Evolutionary conservation across 108 stramenopile genomes (phyloP).

Genomic region (Seminavis robusta): DNA sequence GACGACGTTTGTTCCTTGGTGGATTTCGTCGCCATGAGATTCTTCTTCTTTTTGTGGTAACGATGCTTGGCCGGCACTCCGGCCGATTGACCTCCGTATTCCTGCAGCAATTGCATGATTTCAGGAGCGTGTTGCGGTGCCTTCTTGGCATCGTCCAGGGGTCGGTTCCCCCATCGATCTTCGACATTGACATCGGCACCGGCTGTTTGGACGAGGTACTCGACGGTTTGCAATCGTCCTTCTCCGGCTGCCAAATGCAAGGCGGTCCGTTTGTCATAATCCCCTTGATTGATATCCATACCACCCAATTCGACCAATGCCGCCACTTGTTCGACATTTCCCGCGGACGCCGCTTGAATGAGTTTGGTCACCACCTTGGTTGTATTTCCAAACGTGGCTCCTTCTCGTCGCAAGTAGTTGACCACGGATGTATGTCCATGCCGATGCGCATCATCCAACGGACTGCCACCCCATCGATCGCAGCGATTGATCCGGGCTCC

Average conservation of each 20-base stretch:
- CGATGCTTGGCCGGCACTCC: neutral
- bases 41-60: neutral
- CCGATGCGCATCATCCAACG: constrained; percentile 61
- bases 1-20: neutral
- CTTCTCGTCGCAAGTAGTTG: constrained; percentile 30
- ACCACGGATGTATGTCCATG: constrained; percentile 48
- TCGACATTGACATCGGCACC: constrained; percentile 60
- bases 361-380: constrained; percentile 31
- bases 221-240: constrained; percentile 44
- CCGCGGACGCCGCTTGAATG: constrained; percentile 49
- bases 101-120: constrained; percentile 24
- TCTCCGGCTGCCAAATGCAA: constrained; percentile 63
- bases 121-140: constrained; percentile 14
- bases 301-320: constrained; percentile 23
- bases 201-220: constrained; percentile 28
- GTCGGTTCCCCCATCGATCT: constrained; percentile 69
- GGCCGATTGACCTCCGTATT: constrained; percentile 28
- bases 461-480: constrained; percentile 61
- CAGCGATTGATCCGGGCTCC: constrained; percentile 44
- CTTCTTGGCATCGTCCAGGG: constrained; percentile 57
- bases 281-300: constrained; percentile 49
- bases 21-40: too few relatives aligned
- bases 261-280: constrained; percentile 77
- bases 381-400: constrained; percentile 38
- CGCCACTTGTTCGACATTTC: constrained; percentile 50